Evolutionary conservation across 768 basidiomycete genomes (phyloP), one percentile per base, ranked within the genome.

Genomic region (Trichaptum fuscoviolaceum): DNA sequence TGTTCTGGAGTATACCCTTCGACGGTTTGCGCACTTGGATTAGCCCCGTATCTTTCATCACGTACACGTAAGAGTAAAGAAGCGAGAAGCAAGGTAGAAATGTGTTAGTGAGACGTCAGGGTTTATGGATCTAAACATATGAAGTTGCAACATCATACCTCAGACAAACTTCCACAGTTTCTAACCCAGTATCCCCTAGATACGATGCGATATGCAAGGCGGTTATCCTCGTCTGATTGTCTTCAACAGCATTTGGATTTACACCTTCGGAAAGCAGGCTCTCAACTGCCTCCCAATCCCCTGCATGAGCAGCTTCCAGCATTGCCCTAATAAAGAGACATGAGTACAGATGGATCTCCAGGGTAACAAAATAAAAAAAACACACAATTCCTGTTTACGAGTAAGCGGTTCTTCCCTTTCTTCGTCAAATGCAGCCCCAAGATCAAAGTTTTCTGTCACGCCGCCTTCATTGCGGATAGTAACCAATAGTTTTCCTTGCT

Each of bases 381-480:
- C 59, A 20, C 15, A 61, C 59, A 25, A 5, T 34, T 61, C 59
- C 23, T 61, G 24, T 17, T 61, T 61, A 9, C 59, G 30, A 61
- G 59, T 17, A 25, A 61, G 23, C 3, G 59, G 59, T 61, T 61
- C 30, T 18, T 61, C 59, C 23, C 30, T 61, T 2, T 61, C 59
- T 25, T 61, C 59, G 23, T 61, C 59, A 34, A 61, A 61, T 25
- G 59, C 59, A 17, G 24, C 59, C 59, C 59, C 59, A 61, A 61
- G 24, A 34, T 61, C 59, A 18, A 61, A 61, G 15, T 34, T 34
- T 25, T 34, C 59, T 25, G 59, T 61, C 18, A 61, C 59, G 17
- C 59, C 59, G 24, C 59, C 59, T 61, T 61, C 59, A 61, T 61
- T 61, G 8, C 30, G 24, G 8, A 61, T 34, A 34, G 30, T 61